Base-by-base conservation (phyloP, 352 stramenopile species). In the Pythium angustatum region DNA sequence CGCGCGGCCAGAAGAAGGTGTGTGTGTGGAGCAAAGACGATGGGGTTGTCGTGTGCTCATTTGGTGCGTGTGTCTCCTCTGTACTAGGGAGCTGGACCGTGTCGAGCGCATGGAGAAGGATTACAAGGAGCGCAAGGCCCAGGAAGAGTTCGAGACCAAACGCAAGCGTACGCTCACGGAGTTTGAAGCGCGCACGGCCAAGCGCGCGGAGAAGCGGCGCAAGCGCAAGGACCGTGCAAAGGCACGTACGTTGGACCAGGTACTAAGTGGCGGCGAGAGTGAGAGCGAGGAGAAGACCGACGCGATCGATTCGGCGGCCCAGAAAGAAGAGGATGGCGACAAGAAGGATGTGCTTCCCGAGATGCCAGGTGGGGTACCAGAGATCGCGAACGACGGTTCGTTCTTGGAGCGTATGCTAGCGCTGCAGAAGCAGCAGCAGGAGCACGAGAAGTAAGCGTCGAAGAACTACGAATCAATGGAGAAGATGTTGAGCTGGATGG, bases 41-140 rank as follows among this genome's bases (percentile, higher is more conserved):
- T n/a, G n/a, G 33, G 33, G 33, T 14, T 7, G 33, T 38, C 33
- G 8, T 21, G 40, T 47, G 19, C 17, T 14, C 14, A 19, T 24
- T 12, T 3, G 38, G 2, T 11, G 38, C 14, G 5, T 2, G 34
- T n/a, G n/a, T n/a, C n/a, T n/a, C n/a, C n/a, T n/a, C n/a, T n/a
- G n/a, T n/a, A n/a, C n/a, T n/a, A 89, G 90, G 26, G 96, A 99
- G 76, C 85, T 97, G 74, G 85, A 95, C 36, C 92, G 97, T 26
- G 87, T 98, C 59, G 90, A 91, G 41, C 52, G 73, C 7, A 94
- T 99, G 67, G 90, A 98, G 70, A 75, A 82, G 54, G 72, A 83
- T 12, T 85, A 97, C 58, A 79, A 85, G 57, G 69, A 88, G 43
- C 79, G 77, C 26, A 83, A 81, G 58, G 65, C 70, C 30, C 75